Percentiles rank a stretch among this genome's conserved stretches.
phyloP scores from a whole-genome alignment of 2,329 filamentous ascomycete genomes.

The Zymoseptoria pseudotritici region DNA sequence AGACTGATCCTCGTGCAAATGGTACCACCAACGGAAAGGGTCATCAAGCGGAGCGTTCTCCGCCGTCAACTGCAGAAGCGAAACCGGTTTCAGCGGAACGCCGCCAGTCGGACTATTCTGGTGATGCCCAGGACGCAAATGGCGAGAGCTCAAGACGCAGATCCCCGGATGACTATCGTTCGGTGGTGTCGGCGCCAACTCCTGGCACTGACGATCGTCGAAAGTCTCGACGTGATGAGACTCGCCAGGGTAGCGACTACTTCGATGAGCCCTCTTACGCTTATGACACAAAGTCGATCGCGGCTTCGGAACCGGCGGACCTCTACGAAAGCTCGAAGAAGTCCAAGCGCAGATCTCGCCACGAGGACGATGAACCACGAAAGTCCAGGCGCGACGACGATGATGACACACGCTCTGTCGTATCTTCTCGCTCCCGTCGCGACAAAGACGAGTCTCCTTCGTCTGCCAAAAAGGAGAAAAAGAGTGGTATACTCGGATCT shows the following conservation, averaged over 20 bases:
- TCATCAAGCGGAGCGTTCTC: slow-evolving; percentile 8
- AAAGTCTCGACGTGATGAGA: slow-evolving; percentile 22
- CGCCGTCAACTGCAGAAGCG: slow-evolving; percentile 1
- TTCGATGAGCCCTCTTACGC: slow-evolving; percentile 30
- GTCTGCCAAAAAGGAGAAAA: slow-evolving; percentile 36
- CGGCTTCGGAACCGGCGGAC: slow-evolving; percentile 36
- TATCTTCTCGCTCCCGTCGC: slow-evolving; percentile 34
- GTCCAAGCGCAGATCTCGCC: slow-evolving; percentile 35
- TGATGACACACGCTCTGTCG: slow-evolving; percentile 36
- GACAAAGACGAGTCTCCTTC: slow-evolving; percentile 31
- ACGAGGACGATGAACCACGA: slow-evolving; percentile 26
- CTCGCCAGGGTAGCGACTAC: slow-evolving; percentile 26
- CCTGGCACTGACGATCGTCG: slow-evolving; percentile 29
- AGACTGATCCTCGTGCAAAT: slow-evolving; percentile 5
- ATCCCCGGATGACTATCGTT: slow-evolving; percentile 20
- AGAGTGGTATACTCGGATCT: slow-evolving; percentile 37
- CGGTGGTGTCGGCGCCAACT: slow-evolving; percentile 22
- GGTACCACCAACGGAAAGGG: slow-evolving; percentile 1
- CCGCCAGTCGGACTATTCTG: slow-evolving; percentile 1
- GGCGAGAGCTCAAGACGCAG: slow-evolving; percentile 14
- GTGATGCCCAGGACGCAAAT: neutral
- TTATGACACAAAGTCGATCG: slow-evolving; percentile 34
- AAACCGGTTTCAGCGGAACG: neutral
- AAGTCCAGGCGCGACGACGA: slow-evolving; percentile 25
- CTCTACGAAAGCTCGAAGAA: slow-evolving; percentile 32